These are phyloP conservation scores for Sedum album DNA, from an alignment of 164 flowering plant species.

Conservation along the genomic window DNA sequence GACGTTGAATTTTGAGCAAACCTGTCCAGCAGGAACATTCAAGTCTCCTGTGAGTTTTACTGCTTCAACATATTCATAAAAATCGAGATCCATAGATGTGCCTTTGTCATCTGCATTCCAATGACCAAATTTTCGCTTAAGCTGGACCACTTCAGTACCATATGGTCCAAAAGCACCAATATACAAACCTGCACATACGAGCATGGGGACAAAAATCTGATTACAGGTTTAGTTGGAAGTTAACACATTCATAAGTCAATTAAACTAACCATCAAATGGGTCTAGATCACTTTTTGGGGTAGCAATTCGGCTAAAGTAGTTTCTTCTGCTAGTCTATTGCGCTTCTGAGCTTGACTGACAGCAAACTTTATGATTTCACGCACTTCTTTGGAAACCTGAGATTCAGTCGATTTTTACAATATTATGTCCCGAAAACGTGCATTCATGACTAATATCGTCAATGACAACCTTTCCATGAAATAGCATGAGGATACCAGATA, in stretches of 20 bases:
- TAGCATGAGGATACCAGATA: too few species aligned
- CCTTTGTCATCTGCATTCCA: constrained; percentile 49
- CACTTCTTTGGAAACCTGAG: too few species aligned
- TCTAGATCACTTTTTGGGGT: constrained; percentile 51
- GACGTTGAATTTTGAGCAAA: constrained; percentile 9
- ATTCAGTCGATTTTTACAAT: too few species aligned
- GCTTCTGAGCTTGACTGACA: constrained; percentile 69
- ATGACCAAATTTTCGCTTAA: constrained; percentile 80
- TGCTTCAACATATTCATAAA: constrained; percentile 95
- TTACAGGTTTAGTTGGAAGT: not conserved
- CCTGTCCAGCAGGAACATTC: constrained; percentile 99
- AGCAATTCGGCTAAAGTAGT: constrained; percentile 64
- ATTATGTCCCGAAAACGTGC: too few species aligned
- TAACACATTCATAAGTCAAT: not conserved
- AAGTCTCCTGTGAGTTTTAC: constrained; percentile 92
- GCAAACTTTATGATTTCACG: constrained; percentile 85
- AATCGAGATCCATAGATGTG: constrained; percentile 51
- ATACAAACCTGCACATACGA: constrained; percentile 46
- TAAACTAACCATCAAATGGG: constrained; percentile 72
- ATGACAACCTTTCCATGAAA: too few species aligned
- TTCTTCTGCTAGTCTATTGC: constrained; percentile 44
- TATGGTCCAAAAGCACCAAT: constrained; percentile 96
- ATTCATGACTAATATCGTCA: too few species aligned
- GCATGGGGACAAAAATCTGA: not conserved
- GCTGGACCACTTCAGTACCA: constrained; percentile 87